Evolutionary conservation across 1,139 yeast genomes (phyloP).

Genomic region (Debaryomyces singareniensis): DNA sequence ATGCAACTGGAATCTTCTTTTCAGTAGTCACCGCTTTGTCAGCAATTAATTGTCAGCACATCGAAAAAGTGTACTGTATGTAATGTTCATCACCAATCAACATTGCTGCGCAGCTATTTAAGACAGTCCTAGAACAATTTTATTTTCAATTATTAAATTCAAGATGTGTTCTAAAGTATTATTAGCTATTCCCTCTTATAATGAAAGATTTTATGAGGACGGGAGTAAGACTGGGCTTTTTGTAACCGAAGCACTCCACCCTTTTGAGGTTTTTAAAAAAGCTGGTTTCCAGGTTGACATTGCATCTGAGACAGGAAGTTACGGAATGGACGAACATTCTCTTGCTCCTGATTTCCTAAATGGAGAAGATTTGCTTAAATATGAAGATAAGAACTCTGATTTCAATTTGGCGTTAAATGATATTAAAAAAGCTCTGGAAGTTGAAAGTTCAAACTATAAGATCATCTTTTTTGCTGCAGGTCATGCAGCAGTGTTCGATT

Average conservation of each 20-base stretch:
- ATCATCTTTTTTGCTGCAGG: conserved; percentile 61
- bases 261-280: conserved; percentile 39
- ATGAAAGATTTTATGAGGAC: conserved; percentile 47
- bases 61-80: no score
- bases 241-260: conserved; percentile 52
- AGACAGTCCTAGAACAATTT: no score
- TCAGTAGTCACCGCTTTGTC: no score
- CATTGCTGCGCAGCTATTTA: not conserved
- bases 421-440: conserved; percentile 37
- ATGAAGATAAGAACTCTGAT: conserved; percentile 31
- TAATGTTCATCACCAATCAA: no score
- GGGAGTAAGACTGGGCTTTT: conserved; percentile 54
- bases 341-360: conserved; percentile 28
- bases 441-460: conserved; percentile 42
- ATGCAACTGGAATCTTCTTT: no score
- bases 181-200: conserved; percentile 45
- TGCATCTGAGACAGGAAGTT: conserved; percentile 53
- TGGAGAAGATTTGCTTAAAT: conserved; percentile 36
- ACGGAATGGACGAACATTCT: conserved; percentile 52
- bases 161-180: conserved; percentile 31
- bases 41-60: no score
- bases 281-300: conserved; percentile 48
- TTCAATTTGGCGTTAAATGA: conserved; percentile 27
- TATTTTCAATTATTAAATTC: no score
- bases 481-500: conserved; percentile 57